Base-by-base conservation (phyloP, 1,284 basidiomycete genomes). In the Ceratobasidium sp. region DNA sequence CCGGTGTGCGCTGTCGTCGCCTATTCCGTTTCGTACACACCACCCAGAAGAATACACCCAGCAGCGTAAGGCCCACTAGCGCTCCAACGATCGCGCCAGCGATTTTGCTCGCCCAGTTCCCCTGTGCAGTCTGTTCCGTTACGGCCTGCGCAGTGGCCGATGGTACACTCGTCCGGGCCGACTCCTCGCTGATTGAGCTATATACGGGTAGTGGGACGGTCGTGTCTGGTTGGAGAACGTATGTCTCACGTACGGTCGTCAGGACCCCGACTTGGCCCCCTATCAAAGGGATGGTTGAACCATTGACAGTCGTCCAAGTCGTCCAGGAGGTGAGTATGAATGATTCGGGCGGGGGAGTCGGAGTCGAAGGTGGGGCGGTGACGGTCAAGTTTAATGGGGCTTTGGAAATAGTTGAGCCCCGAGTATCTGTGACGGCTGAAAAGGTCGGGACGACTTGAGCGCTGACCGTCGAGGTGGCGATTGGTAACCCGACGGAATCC, bases 231-330 rank as follows among this genome's bases (percentile, higher is more conserved):
- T 75, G 60, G 60, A 75, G 72, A 28, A 42, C 49, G 26, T 75
- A 75, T 33, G 72, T 75, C 4, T 53, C 72, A n/a, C 49, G 61
- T 33, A 75, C 60, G 18, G 72, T 75, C 7, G 72, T 44, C 23
- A 64, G 58, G 9, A 75, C 61, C 2, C 60, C 61, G 12, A 75
- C 72, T 66, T 66, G 40, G 26, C 72, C 72, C 13, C 44, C 72
- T 18, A 75, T 49, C 5, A 46, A 18, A 7, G 72, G 72, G 10
- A 75, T 39, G 15, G 72, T 75, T 23, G 72, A 64, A 10, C 72
- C 72, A 39, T 75, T 75, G 72, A 75, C 49, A 10, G 18, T 55
- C 42, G 39, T 33, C 12, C 40, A 42, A 9, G 72, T 75, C 18
- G 72, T 64, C 72, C 72, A 75, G 13, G 60, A 55, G 20, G 70